These are phyloP conservation scores for Calonectria naviculata DNA, from an alignment of 2,329 filamentous ascomycete genomes.

Conservation along the genomic window DNA sequence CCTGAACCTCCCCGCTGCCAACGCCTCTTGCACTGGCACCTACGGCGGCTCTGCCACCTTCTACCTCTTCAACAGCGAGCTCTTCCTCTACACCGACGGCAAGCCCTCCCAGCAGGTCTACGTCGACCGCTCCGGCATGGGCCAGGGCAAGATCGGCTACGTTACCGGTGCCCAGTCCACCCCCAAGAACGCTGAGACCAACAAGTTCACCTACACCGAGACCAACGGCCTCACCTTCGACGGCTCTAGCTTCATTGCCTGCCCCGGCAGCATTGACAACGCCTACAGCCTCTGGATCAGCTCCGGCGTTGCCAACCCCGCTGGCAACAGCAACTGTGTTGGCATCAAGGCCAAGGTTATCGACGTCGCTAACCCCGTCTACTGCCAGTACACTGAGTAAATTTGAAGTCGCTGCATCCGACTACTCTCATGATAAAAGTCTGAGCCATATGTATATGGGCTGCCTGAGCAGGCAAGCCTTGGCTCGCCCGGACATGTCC, in stretches of 20 bases:
- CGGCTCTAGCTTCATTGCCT: constrained; percentile 61
- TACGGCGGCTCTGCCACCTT: constrained; percentile 59
- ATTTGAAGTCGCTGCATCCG: neutral
- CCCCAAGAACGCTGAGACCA: constrained; percentile 56
- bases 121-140: constrained; percentile 69
- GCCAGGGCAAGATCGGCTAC: constrained; percentile 66
- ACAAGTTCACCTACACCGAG: constrained; percentile 58
- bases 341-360: constrained; percentile 47
- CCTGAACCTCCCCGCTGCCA: constrained; percentile 54
- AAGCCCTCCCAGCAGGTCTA: constrained; percentile 59
- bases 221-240: constrained; percentile 57
- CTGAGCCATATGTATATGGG: neutral
- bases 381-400: constrained; percentile 49
- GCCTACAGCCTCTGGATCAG: constrained; percentile 54
- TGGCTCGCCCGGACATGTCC: neutral
- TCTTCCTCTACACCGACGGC: constrained; percentile 58
- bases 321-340: constrained; percentile 49
- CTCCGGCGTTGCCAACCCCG: constrained; percentile 47
- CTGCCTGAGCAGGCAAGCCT: neutral
- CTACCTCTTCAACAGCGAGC: constrained; percentile 51
- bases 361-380: constrained; percentile 40
- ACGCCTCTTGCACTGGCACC: constrained; percentile 59
- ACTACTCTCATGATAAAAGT: neutral
- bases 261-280: constrained; percentile 56
- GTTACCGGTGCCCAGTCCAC: constrained; percentile 54